Evolutionary conservation across 2,329 filamentous ascomycete species (phyloP).

Genomic region (Hypocrella siamensis): DNA sequence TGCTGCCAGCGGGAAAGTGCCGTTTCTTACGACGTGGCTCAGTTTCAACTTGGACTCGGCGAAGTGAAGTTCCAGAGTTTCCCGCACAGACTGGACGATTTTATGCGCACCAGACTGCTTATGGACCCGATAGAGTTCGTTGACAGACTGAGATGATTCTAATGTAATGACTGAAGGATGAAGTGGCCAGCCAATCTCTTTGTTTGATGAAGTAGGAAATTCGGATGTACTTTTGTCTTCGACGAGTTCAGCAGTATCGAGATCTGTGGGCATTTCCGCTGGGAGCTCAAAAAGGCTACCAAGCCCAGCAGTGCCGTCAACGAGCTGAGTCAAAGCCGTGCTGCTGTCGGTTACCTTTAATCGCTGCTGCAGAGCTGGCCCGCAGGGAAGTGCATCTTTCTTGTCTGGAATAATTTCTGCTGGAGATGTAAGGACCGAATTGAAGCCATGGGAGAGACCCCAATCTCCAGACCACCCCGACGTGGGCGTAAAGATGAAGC

Average conservation of each 20-base stretch:
- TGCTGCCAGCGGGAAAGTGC: constrained; percentile 23
- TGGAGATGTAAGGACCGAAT: constrained; percentile 30
- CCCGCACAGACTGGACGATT: constrained; percentile 28
- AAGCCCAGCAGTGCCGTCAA: constrained; percentile 8
- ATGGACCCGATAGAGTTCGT: constrained; percentile 7
- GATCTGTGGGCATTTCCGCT: constrained; percentile 20
- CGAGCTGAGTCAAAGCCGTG: constrained; percentile 1
- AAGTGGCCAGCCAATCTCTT: neutral
- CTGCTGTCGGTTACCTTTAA: constrained; percentile 7
- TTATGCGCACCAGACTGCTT: constrained; percentile 12
- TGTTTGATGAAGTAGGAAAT: too few relatives aligned
- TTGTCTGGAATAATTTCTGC: constrained; percentile 22
- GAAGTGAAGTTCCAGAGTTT: constrained; percentile 29
- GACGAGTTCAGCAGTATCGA: neutral
- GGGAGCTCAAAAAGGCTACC: constrained; percentile 24
- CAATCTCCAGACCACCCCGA: constrained; percentile 26
- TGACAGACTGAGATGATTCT: constrained; percentile 5
- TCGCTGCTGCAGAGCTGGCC: constrained; percentile 5
- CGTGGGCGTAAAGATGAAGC: constrained; percentile 29
- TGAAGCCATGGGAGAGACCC: constrained; percentile 22
- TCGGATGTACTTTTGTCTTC: too few relatives aligned
- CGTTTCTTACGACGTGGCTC: constrained; percentile 19
- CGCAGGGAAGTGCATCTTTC: constrained; percentile 12
- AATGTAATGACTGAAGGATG: constrained; percentile 3
- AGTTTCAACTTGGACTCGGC: constrained; percentile 22